Base-by-base conservation (phyloP, 257 asterid genomes). In the Schizonepeta tenuifolia region DNA sequence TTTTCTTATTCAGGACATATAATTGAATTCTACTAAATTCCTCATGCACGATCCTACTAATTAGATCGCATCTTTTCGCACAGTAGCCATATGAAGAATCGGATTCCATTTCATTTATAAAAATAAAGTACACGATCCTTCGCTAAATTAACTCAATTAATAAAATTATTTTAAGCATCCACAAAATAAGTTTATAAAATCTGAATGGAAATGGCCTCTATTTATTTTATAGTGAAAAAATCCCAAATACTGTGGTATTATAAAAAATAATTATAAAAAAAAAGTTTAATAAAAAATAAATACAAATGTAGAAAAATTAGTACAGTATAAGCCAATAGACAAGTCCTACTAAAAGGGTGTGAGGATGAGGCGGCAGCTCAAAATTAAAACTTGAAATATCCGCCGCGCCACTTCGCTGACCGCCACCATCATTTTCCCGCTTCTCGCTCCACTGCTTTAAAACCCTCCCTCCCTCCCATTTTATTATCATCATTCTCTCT, bases 391-490 rank as follows among this genome's bases (percentile, higher is more conserved):
- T 81, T 51, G 67, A 72, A 74, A 58, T 74, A 72, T 18, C 60
- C 35, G 70, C 81, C 83, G 77, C 90, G 83, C 83, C 78, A 70
- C 75, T 64, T 17, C 53, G 14, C 44, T 62, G 75, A 69, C 69
- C 68, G 81, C 79, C 85, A 73, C 72, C 38, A 28, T 31, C 35
- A 10, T 38, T 79, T 87, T 87, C 96, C 96, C 96, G 90, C 96
- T 82, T 80, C 80, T 51, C 61, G 17, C 54, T 53, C 71, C 55
- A 38, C 69, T 33, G 1, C 75, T 87, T 87, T 79, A 82, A 84
- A 82, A 71, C 80, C 78, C 71, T 17, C 51, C 67, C 58, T 58
- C 75, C 70, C 41, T 44, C 49, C 50, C 9, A 7, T 7, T 11
- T 49, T 54, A 35, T 7, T 67, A 33, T 65, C 51, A 35, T 2